phyloP scores from a whole-genome alignment of 805 yeast genomes.

The Lachancea mirantina region DNA sequence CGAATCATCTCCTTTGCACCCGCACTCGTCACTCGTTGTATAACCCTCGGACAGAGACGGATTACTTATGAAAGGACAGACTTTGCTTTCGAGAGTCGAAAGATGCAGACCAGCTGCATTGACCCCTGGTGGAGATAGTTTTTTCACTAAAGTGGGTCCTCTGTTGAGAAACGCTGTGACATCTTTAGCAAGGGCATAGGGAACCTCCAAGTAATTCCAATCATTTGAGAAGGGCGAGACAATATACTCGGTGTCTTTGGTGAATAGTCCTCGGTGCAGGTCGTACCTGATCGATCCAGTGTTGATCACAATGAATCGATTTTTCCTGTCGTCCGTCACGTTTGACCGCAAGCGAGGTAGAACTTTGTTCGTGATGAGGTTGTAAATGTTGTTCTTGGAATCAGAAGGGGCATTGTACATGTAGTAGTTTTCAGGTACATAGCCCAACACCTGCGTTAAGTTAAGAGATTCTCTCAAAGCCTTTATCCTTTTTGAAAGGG shows the following conservation, averaged over 20 bases:
- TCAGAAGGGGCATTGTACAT: conserved; percentile 61
- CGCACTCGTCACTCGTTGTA: conserved; percentile 77
- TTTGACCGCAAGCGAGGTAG: conserved; percentile 36
- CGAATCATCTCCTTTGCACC: conserved; percentile 82
- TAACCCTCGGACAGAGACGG: conserved; percentile 54
- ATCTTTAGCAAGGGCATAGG: conserved; percentile 47
- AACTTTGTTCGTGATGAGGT: conserved; percentile 50
- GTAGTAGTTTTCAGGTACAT: conserved; percentile 59
- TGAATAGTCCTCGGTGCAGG: conserved; percentile 75
- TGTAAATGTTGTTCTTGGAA: conserved; percentile 49
- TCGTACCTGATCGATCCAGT: conserved; percentile 89
- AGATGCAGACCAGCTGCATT: no score
- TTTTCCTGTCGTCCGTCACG: conserved; percentile 23
- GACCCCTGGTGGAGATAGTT: conserved; percentile 4
- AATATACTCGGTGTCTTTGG: conserved; percentile 69
- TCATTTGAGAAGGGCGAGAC: conserved; percentile 79
- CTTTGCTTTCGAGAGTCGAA: no score
- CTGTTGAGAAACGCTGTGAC: conserved; percentile 53
- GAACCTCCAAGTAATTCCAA: conserved; percentile 65
- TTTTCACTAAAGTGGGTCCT: conserved; percentile 37
- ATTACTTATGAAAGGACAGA: conserved; percentile 21
- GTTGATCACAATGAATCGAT: conserved; percentile 60
- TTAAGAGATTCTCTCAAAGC: conserved; percentile 41
- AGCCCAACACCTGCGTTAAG: conserved; percentile 52
- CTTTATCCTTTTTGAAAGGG: conserved; percentile 39